Base-by-base conservation (phyloP, 352 stramenopile genomes). In the Globisporangium perplexum region DNA sequence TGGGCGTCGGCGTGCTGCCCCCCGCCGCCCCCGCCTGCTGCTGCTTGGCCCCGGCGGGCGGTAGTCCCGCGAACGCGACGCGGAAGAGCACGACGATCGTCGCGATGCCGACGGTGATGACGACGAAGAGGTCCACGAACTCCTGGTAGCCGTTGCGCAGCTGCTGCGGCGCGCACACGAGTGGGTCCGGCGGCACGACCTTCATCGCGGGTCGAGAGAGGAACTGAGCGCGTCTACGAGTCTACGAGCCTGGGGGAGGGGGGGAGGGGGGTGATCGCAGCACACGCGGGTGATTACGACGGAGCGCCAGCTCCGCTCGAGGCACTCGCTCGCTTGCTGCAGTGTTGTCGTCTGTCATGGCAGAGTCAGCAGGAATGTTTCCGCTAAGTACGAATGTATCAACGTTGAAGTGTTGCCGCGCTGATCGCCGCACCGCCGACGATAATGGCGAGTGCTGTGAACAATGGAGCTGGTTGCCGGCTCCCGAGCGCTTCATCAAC, bases 81-180 rank as follows among this genome's bases (percentile, higher is more conserved):
- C 81, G 75, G 47, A 83, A 70, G 43, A 91, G 72, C 68, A 86
- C 69, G 57, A 86, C 63, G 43, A 83, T 65, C 33, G 81, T 72
- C 38, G 72, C 72, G n/a, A 86, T 55, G 30, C 72, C 75, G 45
- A 89, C 72, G 4, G 69, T 82, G 60, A 85, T 63, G 44, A 80
- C 63, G 69, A 89, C 83, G 56, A 89, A 72, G 41, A 87, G 54
- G 46, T 88, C 75, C 47, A 81, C 55, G 53, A 85, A 79, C 43
- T 71, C 60, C 52, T 72, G 62, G 53, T 63, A 71, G 30, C 49
- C 51, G 17, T 48, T 53, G 44, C 44, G 45, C 10, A 45, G 31
- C 24, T 17, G 33, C 24, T 23, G 53, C n/a, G 35, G 47, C 39
- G 39, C 39, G 39, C 39, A 45, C 39, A 45, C 39, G 39, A 45